Evolutionary conservation across 1,139 yeast species (phyloP).

Genomic region (Meyerozyma carpophila): DNA sequence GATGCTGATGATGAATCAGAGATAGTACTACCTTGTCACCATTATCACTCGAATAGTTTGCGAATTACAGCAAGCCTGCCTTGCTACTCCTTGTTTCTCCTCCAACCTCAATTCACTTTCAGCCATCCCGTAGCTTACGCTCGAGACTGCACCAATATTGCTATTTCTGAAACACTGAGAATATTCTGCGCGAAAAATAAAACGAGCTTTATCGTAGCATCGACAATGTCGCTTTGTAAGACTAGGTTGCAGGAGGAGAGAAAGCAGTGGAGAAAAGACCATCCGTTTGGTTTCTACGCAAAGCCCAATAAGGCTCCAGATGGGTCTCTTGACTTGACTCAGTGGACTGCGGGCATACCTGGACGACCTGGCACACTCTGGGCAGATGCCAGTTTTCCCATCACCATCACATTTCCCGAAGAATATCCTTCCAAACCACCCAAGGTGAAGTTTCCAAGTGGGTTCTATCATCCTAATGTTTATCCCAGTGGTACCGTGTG

Average conservation of each 20-base stretch:
- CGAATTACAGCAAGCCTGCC: too few relatives aligned
- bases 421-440: slow-evolving; percentile 98
- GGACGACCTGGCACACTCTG: slow-evolving; percentile 84
- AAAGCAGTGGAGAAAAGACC: slow-evolving; percentile 97
- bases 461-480: slow-evolving; percentile 93
- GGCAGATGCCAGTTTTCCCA: slow-evolving; percentile 87
- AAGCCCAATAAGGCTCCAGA: slow-evolving; percentile 74
- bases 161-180: background rate
- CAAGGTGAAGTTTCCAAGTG: slow-evolving; percentile 79
- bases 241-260: slow-evolving; percentile 83
- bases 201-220: too few relatives aligned
- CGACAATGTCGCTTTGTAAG: slow-evolving; percentile 50
- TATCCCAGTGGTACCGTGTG: slow-evolving; percentile 97
- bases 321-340: slow-evolving; percentile 78
- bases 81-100: too few relatives aligned
- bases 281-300: slow-evolving; percentile 95
- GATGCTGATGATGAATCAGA: too few relatives aligned
- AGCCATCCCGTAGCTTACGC: background rate
- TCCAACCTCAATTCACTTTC: too few relatives aligned
- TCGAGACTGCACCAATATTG: background rate
- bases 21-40: too few relatives aligned
- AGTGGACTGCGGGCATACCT: slow-evolving; percentile 95
- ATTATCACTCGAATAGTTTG: too few relatives aligned
- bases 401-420: slow-evolving; percentile 74
- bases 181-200: too few relatives aligned